Evolutionary conservation across 805 yeast species (phyloP).

Genomic region (Suhomyces sp.): DNA sequence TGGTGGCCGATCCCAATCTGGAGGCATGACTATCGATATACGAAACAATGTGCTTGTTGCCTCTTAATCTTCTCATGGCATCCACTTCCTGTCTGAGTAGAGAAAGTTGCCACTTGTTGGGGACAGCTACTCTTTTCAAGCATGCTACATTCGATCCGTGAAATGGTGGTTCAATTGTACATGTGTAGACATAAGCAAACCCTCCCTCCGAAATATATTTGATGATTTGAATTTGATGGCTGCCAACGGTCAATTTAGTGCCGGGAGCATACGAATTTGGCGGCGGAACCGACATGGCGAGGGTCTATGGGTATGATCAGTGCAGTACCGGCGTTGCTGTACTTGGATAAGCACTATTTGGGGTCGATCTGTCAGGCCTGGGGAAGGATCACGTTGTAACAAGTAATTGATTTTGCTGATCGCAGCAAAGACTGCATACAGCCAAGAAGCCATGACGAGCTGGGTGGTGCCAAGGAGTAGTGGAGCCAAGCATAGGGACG

Average conservation of each 20-base stretch:
- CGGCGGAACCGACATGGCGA: slow-evolving; percentile 45
- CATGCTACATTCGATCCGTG: slow-evolving; percentile 64
- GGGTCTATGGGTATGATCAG: background rate
- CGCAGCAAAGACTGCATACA: slow-evolving; percentile 1
- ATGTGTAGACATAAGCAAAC: slow-evolving; percentile 91
- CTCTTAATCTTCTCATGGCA: slow-evolving; percentile 87
- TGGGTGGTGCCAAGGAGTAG: background rate
- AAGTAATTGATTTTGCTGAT: background rate
- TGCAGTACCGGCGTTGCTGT: background rate
- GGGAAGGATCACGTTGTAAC: background rate
- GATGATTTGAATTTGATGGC: slow-evolving; percentile 67
- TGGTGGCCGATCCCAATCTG: slow-evolving; percentile 38
- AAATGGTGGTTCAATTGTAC: slow-evolving; percentile 61
- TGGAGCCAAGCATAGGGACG: no score
- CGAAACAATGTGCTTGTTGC: slow-evolving; percentile 76
- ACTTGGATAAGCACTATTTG: background rate
- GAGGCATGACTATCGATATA: slow-evolving; percentile 96
- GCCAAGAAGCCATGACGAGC: background rate
- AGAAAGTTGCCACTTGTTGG: slow-evolving; percentile 80
- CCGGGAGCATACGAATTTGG: slow-evolving; percentile 71
- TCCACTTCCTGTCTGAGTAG: slow-evolving; percentile 92
- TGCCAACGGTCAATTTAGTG: slow-evolving; percentile 75
- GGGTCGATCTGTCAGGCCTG: background rate
- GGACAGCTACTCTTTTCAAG: slow-evolving; percentile 91
- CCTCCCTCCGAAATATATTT: slow-evolving; percentile 87